These are phyloP conservation scores for Rhizopus microsporus DNA, from an alignment of 371 early-diverging fungal genomes.

Conservation along the genomic window DNA sequence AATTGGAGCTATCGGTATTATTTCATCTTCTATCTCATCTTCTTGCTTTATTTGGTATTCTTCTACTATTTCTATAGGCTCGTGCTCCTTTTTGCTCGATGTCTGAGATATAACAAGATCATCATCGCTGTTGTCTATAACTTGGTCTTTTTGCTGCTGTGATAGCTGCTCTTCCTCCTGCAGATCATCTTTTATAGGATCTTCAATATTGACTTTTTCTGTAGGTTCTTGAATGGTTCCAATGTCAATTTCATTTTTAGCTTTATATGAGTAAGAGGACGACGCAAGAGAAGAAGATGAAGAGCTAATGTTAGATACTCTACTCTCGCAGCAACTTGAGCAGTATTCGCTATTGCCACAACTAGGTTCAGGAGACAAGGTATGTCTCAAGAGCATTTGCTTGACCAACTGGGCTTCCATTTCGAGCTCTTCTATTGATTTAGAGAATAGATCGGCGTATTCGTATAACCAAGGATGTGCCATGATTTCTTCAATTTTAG, in stretches of 20 bases:
- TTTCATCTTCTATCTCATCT: no score
- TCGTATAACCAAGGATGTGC: slow-evolving; percentile 67
- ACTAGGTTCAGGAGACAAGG: not conserved
- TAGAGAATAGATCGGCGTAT: slow-evolving; percentile 26
- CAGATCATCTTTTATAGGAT: no score
- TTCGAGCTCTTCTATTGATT: slow-evolving; percentile 27
- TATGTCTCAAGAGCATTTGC: slow-evolving; percentile 11
- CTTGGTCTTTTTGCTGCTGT: no score
- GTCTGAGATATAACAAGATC: no score
- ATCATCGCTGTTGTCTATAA: no score
- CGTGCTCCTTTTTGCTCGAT: no score
- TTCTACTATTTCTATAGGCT: no score
- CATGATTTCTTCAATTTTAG: slow-evolving; percentile 84
- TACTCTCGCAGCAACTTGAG: not conserved
- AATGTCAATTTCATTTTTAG: not conserved
- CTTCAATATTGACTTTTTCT: no score
- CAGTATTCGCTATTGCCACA: not conserved
- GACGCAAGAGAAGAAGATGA: slow-evolving; percentile 3
- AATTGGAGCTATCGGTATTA: no score
- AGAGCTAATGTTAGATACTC: not conserved
- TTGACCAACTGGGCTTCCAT: slow-evolving; percentile 13
- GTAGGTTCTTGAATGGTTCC: no score
- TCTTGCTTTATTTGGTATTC: no score
- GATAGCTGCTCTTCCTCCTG: no score
- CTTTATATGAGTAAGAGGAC: not conserved